Conservation (phyloP, 257 asterid genomes). For the Lantana camara region DNA sequence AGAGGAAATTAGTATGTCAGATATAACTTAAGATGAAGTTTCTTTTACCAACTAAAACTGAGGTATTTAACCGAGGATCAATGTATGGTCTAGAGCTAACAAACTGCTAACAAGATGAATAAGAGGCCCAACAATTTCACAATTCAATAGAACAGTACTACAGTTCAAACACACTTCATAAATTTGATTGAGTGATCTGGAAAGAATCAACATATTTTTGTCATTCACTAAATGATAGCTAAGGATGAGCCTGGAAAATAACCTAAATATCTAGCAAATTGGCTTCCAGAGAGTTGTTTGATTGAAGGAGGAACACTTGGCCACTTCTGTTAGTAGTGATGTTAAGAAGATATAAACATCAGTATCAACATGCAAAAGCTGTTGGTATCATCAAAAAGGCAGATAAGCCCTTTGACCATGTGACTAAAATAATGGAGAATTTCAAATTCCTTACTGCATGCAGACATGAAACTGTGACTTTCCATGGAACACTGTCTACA, state of each 20-base stretch:
- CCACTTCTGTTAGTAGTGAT: no score
- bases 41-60: conserved; percentile 18
- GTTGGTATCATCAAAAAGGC: no score
- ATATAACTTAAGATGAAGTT: conserved; percentile 11
- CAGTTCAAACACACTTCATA: conserved; percentile 22
- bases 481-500: no score
- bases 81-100: background rate
- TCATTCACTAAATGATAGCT: conserved; percentile 19
- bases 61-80: conserved; percentile 12
- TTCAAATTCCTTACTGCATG: no score
- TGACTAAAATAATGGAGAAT: no score
- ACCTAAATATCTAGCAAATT: no score
- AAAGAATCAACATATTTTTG: background rate
- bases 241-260: conserved; percentile 12
- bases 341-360: no score
- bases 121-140: conserved; percentile 13
- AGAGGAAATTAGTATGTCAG: conserved; percentile 24
- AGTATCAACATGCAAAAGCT: no score
- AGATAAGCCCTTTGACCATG: no score
- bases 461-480: no score
- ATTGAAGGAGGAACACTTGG: no score
- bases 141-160: conserved; percentile 5
- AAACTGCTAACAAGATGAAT: conserved; percentile 2
- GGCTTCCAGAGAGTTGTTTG: no score
- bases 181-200: background rate